Evolutionary conservation across 805 yeast species (phyloP).

Genomic region (Zygoascus tannicola): DNA sequence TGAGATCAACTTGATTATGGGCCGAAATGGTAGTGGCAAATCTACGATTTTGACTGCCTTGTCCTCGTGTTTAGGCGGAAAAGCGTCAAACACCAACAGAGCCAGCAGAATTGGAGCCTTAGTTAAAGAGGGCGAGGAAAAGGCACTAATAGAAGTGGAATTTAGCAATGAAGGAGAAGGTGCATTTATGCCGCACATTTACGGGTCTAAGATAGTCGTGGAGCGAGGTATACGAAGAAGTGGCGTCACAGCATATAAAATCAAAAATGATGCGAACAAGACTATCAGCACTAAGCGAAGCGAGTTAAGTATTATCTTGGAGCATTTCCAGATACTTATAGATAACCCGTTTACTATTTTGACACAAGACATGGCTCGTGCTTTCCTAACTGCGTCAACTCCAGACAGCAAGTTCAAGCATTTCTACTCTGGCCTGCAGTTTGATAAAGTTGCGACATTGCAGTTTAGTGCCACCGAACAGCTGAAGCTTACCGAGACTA

Average conservation of each 20-base stretch:
- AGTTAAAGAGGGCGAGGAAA: conserved; percentile 64
- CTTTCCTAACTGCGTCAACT: conserved; percentile 70
- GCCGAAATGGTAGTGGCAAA: conserved; percentile 88
- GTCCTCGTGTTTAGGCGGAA: conserved; percentile 79
- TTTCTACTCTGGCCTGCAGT: conserved; percentile 73
- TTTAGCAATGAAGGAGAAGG: conserved; percentile 40
- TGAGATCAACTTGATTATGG: conserved; percentile 75
- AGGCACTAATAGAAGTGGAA: conserved; percentile 58
- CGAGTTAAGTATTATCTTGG: conserved; percentile 59
- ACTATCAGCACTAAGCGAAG: conserved; percentile 51
- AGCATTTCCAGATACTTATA: conserved; percentile 64
- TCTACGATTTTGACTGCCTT: conserved; percentile 82
- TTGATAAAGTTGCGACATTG: conserved; percentile 45
- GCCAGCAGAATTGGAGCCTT: conserved; percentile 62
- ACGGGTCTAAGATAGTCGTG: conserved; percentile 59
- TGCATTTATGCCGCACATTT: conserved; percentile 51
- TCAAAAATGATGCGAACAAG: conserved; percentile 45
- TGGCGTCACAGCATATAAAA: conserved; percentile 43
- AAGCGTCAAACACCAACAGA: conserved; percentile 78
- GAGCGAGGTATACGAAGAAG: conserved; percentile 44
- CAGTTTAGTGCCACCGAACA: conserved; percentile 33
- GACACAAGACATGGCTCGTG: conserved; percentile 89
- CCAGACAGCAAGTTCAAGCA: conserved; percentile 62
- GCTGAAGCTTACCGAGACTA: conserved; percentile 34
- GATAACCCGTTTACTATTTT: conserved; percentile 88